These are phyloP conservation scores for Boletus reticuloceps DNA, from an alignment of 768 basidiomycete genomes.

Conservation along the genomic window DNA sequence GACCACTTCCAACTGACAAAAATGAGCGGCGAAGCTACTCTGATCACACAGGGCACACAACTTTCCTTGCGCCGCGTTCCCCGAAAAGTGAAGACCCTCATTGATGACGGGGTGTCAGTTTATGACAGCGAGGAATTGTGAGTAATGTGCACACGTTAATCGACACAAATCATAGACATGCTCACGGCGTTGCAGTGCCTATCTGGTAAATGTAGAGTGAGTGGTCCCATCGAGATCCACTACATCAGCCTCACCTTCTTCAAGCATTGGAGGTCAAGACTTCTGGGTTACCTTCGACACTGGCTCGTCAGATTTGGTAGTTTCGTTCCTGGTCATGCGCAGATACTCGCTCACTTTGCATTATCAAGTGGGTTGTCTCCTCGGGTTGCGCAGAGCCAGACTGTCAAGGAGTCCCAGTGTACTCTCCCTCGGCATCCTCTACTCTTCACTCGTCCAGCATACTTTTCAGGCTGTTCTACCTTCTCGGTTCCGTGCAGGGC, in stretches of 20 bases:
- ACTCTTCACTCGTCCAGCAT: slow-evolving; percentile 31
- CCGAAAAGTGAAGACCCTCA: slow-evolving; percentile 14
- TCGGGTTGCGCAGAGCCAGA: slow-evolving; percentile 43
- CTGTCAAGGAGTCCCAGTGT: slow-evolving; percentile 44
- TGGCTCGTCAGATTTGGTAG: slow-evolving; percentile 56
- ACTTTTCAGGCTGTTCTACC: slow-evolving; percentile 47
- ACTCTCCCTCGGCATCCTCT: slow-evolving; percentile 31
- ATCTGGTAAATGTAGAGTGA: slow-evolving; percentile 39
- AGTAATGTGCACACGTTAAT: slow-evolving; percentile 18
- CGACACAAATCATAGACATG: not conserved
- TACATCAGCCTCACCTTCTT: slow-evolving; percentile 2
- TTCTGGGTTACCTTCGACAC: slow-evolving; percentile 52
- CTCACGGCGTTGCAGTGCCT: slow-evolving; percentile 31
- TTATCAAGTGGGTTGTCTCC: slow-evolving; percentile 49
- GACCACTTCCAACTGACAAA: not conserved
- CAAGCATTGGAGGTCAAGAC: slow-evolving; percentile 41
- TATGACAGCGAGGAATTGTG: slow-evolving; percentile 35
- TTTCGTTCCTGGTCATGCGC: slow-evolving; percentile 1
- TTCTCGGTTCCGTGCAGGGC: slow-evolving; percentile 54
- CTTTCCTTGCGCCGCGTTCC: slow-evolving; percentile 24
- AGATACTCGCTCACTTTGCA: slow-evolving; percentile 1
- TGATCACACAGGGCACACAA: slow-evolving; percentile 22
- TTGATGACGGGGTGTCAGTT: slow-evolving; percentile 23
- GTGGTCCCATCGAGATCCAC: not conserved
- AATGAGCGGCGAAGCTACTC: slow-evolving; percentile 14